Evolutionary conservation across 306 rosid species (phyloP), one percentile per base, ranked within the genome.

Genomic region (Heteromeles arbutifolia): DNA sequence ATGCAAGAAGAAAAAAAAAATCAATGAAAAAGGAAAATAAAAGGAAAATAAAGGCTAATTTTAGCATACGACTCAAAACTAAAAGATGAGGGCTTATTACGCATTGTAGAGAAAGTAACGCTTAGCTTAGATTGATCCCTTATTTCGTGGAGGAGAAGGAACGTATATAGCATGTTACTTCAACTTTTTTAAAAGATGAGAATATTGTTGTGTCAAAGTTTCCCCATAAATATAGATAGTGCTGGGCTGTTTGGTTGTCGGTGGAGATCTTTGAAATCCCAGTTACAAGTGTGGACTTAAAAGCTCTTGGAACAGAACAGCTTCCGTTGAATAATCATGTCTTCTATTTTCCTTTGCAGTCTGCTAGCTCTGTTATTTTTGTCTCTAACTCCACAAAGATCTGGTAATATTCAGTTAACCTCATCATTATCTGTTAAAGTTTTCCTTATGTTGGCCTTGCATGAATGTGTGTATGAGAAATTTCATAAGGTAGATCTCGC

Each of bases 151-250:
- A 24, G 73, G 22, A 50, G 78, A 83, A 86, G 85, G 43, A 81
- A 83, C 52, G 82, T n/a, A 77, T 65, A 56, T 25, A 68, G 68
- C 58, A 48, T 41, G 83, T 52, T 29, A 58, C 62, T 61, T 74
- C 56, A 37, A 64, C 87, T 75, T 83, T 86, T 72, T 57, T 58
- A 43, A 83, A 83, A 82, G 80, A 76, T 43, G 70, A 70, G 62
- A 37, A 25, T n/a, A 62, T 12, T 41, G 4, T 69, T 15, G 17
- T 12, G 65, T 6, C 32, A 19, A 14, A 53, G 76, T 72, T 59
- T 3, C 24, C 26, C 26, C 34, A 69, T 63, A 70, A 64, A 54
- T 52, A 11, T 59, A 25, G 7, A 11, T 8, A 54, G 8, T 48
- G 54, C 54, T 48, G 54, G 21, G 53, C 21, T 48, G 53, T 4